A percentile compares a stretch with the other conserved stretches of the same genome.
Conservation (phyloP, 768 basidiomycete genomes). For the Collybia mongolica region DNA sequence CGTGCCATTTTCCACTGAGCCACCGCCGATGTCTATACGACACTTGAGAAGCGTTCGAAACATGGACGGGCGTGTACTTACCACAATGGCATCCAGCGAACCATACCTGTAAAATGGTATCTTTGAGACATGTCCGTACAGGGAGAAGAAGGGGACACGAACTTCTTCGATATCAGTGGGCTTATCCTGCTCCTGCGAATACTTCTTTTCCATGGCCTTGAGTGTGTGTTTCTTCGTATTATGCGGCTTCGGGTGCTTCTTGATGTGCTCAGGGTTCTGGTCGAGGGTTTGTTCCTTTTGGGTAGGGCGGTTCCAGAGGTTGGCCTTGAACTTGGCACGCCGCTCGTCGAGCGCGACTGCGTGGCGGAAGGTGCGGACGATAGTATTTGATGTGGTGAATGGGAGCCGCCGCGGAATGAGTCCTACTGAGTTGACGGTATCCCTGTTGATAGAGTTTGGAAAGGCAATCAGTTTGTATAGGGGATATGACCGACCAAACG, state of each 20-base stretch:
- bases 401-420: slow-evolving; percentile 39
- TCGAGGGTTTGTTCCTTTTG: slow-evolving; percentile 28
- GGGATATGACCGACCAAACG: slow-evolving; percentile 35
- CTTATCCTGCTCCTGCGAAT: slow-evolving; percentile 11
- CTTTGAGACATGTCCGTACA: not conserved
- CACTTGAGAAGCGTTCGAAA: not conserved
- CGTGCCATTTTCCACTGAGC: slow-evolving; percentile 38
- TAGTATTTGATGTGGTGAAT: slow-evolving; percentile 41
- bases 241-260: not conserved
- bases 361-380: slow-evolving; percentile 46
- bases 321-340: slow-evolving; percentile 45
- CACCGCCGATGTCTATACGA: slow-evolving; percentile 28
- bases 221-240: slow-evolving; percentile 6
- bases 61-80: slow-evolving; percentile 6
- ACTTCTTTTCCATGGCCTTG: slow-evolving; percentile 23
- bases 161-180: slow-evolving; percentile 41
- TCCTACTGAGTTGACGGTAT: slow-evolving; percentile 52
- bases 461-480: not conserved
- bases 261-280: slow-evolving; percentile 12
- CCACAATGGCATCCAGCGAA: slow-evolving; percentile 42
- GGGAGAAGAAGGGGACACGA: not conserved
- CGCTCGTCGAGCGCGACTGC: slow-evolving; percentile 50
- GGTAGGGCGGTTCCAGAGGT: slow-evolving; percentile 30
- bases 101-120: slow-evolving; percentile 33
- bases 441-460: slow-evolving; percentile 29